Percentiles rank a stretch among this genome's conserved stretches.
Evolutionary conservation across 441 rosid genomes (phyloP).

Genomic region (Pelargonium myrrhifolium): DNA sequence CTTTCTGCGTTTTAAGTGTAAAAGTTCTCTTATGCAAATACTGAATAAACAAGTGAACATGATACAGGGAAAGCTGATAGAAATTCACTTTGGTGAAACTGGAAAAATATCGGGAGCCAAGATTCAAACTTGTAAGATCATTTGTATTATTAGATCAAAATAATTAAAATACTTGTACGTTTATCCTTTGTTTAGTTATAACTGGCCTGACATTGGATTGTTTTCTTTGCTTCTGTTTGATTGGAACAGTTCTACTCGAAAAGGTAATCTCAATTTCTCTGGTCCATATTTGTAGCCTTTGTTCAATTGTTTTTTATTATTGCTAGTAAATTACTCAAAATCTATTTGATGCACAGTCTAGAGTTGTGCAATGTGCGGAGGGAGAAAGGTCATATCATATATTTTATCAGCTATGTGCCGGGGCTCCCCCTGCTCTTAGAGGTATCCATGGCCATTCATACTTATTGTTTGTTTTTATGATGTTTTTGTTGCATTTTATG

Average conservation of each 20-base stretch:
- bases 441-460: slow-evolving; percentile 34
- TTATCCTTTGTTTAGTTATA: slow-evolving; percentile 13
- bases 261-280: slow-evolving; percentile 52
- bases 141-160: slow-evolving; percentile 14
- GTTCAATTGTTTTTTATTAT: slow-evolving; percentile 2
- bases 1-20: background rate
- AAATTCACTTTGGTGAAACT: slow-evolving; percentile 90
- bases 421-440: slow-evolving; percentile 68
- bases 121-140: slow-evolving; percentile 89
- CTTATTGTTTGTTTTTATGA: slow-evolving; percentile 5
- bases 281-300: slow-evolving; percentile 12
- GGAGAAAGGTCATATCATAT: slow-evolving; percentile 99
- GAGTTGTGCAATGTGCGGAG: slow-evolving; percentile 94
- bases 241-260: slow-evolving; percentile 80
- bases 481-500: slow-evolving; percentile 2
- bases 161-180: slow-evolving; percentile 4
- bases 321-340: slow-evolving; percentile 19
- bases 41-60: slow-evolving; percentile 23
- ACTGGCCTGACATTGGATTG: slow-evolving; percentile 31
- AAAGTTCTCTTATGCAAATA: slow-evolving; percentile 14
- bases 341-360: slow-evolving; percentile 57
- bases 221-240: slow-evolving; percentile 24
- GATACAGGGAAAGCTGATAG: slow-evolving; percentile 89
- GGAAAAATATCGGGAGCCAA: slow-evolving; percentile 98
- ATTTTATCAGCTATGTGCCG: slow-evolving; percentile 98